Base-by-base conservation (phyloP, 306 rosid genomes). In the Oemleria cerasiformis region DNA sequence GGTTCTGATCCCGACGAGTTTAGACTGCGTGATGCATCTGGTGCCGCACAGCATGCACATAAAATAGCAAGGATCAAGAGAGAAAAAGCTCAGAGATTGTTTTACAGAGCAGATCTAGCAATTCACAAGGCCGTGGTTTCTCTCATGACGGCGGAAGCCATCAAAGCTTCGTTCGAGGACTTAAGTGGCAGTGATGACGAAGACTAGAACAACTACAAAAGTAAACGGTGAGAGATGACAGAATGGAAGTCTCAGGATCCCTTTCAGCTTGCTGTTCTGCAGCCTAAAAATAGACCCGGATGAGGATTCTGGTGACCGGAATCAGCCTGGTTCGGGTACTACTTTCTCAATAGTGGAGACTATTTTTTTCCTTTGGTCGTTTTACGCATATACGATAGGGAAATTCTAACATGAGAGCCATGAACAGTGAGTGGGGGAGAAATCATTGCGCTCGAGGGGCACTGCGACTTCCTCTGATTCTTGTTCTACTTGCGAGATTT, bases 61-160 rank as follows among this genome's bases (percentile, higher is more conserved):
- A 85, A 80, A 3, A 43, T 74, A 77, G 97, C 99, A 4, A 89
- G 77, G 83, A 79, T 77, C 25, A 89, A 89, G 83, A 85, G 96
- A 65, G 89, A 82, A 30, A 86, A 76, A 61, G 99, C 97, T 71
- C 81, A 82, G 54, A 80, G 87, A 66, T 74, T 95, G 89, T 81
- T 75, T 11, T 79, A 73, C 83, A 78, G 85, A 78, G 97, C 99
- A 45, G 99, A 95, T 73, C 67, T 86, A 19, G 96, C 96, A 36
- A 88, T 89, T 75, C 97, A 95, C 83, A 89, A 77, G 85, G 96
- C 99, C 47, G 86, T 84, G 79, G 85, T 66, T 81, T 92, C 96
- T 73, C 88, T 95, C 69, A 89, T 88, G 97, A 88, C 86, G 59
- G 97, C 97, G 16, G 99, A 95, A 81, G 96, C 96, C 30, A 88